Base-by-base conservation (phyloP, 1,284 basidiomycete species). In the Marasmius tenuissimus region DNA sequence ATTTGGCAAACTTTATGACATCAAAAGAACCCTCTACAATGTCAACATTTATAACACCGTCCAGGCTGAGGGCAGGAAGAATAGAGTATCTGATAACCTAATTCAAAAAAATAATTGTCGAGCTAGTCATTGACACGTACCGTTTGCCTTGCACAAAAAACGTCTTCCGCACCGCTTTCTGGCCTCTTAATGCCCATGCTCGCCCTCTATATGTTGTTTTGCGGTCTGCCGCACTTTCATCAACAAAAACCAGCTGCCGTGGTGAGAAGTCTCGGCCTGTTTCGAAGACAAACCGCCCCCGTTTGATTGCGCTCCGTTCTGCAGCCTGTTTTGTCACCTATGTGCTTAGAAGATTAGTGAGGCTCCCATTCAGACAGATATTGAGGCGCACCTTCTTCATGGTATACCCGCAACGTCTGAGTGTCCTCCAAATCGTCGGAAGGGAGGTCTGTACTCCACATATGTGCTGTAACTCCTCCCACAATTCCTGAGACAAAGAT, bases 81-180 rank as follows among this genome's bases (percentile, higher is more conserved):
- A 77, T 64, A 11, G 74, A 76, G 58, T 72, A 77, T 40, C 73
- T 76, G 58, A 33, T 20, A 47, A 52, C 65, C 50, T 62, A 47
- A 33, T 63, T 58, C 64, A 64, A 68, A 27, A n/a, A n/a, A n/a
- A n/a, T n/a, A n/a, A n/a, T n/a, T n/a, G 66, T 39, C 58, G 8
- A 57, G 61, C 58, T 38, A 61, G 59, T 62, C 65, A 66, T 56
- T 35, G 51, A 50, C 49, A 63, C 63, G 49, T 52, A 71, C 71
- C 70, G 48, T 60, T 63, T 62, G 4, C 71, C 70, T 10, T 68
- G 63, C 9, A 70, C 64, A 66, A 71, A 72, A 40, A 69, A 70
- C 33, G 55, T 58, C 18, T 66, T 67, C 27, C 58, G 35, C 3
- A 57, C 16, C 2, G 65, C 71, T 33, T 60, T 40, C 18, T 61